Percentiles rank a stretch among this genome's conserved stretches.
Conservation (phyloP, 2,329 filamentous ascomycete genomes). For the Trichoderma harzianum region DNA sequence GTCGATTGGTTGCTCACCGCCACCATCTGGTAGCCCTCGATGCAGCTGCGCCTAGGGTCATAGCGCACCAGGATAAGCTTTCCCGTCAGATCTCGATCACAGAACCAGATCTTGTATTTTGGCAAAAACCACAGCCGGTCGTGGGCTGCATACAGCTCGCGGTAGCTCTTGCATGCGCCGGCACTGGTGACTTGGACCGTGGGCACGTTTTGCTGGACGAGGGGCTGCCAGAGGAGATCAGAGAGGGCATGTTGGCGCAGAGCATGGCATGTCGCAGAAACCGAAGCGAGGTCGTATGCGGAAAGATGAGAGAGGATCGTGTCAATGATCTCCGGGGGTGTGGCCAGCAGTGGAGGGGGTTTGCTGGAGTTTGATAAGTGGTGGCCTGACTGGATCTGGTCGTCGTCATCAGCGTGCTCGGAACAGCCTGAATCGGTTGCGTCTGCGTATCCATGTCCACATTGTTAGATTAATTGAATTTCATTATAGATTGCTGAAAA, state of each 20-base stretch:
- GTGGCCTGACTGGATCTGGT: background rate
- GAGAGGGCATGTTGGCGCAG: constrained; percentile 58
- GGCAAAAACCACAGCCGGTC: constrained; percentile 83
- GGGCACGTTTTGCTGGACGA: constrained; percentile 67
- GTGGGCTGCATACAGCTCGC: constrained; percentile 69
- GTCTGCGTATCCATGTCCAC: background rate
- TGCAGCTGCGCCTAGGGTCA: constrained; percentile 67
- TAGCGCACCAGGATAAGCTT: constrained; percentile 75
- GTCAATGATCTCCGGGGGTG: constrained; percentile 74
- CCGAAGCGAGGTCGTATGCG: constrained; percentile 58
- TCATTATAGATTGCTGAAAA: background rate
- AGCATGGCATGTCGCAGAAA: constrained; percentile 59
- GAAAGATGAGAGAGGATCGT: constrained; percentile 66
- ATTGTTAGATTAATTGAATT: background rate
- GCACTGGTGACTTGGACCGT: constrained; percentile 49
- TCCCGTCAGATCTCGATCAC: constrained; percentile 68
- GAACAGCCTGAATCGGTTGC: background rate
- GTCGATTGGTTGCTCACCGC: constrained; percentile 57
- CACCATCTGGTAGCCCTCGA: constrained; percentile 75
- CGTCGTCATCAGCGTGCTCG: background rate
- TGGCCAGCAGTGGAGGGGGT: constrained; percentile 41
- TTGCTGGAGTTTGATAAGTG: background rate
- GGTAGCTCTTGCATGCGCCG: constrained; percentile 61
- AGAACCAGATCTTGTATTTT: constrained; percentile 80
- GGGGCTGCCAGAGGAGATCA: constrained; percentile 68